These are phyloP conservation scores for Canna indica DNA, from an alignment of 176 grass and related monocot genomes.

Conservation along the genomic window DNA sequence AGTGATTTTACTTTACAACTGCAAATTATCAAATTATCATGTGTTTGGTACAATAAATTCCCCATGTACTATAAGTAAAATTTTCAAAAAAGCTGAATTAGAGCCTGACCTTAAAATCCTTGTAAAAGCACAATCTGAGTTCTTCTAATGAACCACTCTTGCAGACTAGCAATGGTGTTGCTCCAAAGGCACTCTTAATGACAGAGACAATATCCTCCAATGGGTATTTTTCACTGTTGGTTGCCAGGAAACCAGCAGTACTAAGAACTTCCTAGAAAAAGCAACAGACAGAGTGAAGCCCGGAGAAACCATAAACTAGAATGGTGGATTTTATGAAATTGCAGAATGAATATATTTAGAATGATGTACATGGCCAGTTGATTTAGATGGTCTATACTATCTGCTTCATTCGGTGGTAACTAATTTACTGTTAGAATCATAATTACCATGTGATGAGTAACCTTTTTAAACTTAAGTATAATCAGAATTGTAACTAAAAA, in stretches of 20 bases:
- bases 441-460: too few species aligned
- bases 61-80: neutral
- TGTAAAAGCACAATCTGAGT: constrained; percentile 82
- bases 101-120: constrained; percentile 65
- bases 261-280: constrained; percentile 56
- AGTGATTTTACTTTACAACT: too few species aligned
- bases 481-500: too few species aligned
- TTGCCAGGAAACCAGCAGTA: constrained; percentile 34
- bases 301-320: neutral
- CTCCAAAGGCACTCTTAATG: constrained; percentile 62
- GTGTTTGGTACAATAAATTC: neutral
- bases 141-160: constrained; percentile 64
- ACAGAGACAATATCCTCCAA: constrained; percentile 39
- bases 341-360: neutral
- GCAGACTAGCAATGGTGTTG: constrained; percentile 49
- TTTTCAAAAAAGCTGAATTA: neutral
- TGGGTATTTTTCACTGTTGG: constrained; percentile 45
- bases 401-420: too few species aligned
- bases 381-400: too few species aligned
- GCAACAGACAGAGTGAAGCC: neutral
- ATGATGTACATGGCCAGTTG: neutral
- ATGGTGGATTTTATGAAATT: neutral
- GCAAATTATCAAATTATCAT: too few species aligned
- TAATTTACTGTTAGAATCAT: too few species aligned
- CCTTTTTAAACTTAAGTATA: too few species aligned